A percentile compares a stretch with the other conserved stretches of the same genome.
Evolutionary conservation across 768 basidiomycete genomes (phyloP).

Genomic region (Termitomyces sp.): DNA sequence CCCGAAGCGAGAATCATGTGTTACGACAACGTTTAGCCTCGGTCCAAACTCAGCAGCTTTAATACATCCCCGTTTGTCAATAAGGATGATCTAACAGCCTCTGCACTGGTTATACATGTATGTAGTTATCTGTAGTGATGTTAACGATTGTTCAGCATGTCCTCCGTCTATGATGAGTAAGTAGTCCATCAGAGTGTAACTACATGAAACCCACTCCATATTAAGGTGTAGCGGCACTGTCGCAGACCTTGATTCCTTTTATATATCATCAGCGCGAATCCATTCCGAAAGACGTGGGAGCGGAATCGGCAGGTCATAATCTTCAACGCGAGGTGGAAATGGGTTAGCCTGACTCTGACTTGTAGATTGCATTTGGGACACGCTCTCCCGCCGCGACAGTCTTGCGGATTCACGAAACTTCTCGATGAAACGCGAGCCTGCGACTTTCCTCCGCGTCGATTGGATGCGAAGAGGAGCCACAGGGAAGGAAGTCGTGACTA

Average conservation of each 20-base stretch:
- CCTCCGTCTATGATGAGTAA: background rate
- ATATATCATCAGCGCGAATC: conserved; percentile 42
- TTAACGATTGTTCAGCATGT: conserved; percentile 6
- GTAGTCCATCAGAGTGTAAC: background rate
- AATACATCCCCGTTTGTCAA: too few species aligned
- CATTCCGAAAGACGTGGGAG: conserved; percentile 49
- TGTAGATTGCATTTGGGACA: conserved; percentile 20
- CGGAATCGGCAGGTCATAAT: conserved; percentile 58
- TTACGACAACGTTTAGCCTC: conserved; percentile 39
- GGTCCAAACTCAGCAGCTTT: background rate
- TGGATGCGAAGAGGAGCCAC: conserved; percentile 29
- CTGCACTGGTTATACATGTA: background rate
- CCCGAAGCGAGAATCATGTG: conserved; percentile 51
- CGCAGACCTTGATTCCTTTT: conserved; percentile 23
- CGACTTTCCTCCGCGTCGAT: conserved; percentile 16
- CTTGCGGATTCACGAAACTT: conserved; percentile 33
- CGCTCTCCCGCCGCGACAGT: conserved; percentile 27
- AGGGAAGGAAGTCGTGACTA: conserved; percentile 21
- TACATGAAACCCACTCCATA: background rate
- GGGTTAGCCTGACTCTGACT: conserved; percentile 18
- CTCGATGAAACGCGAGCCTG: conserved; percentile 41
- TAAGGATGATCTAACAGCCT: background rate
- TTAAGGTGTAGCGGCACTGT: conserved; percentile 18
- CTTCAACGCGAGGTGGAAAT: conserved; percentile 39
- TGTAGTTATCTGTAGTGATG: conserved; percentile 1